Evolutionary conservation across 2,329 filamentous ascomycete genomes (phyloP).

Genomic region (Myriosclerotinia duriaeana): DNA sequence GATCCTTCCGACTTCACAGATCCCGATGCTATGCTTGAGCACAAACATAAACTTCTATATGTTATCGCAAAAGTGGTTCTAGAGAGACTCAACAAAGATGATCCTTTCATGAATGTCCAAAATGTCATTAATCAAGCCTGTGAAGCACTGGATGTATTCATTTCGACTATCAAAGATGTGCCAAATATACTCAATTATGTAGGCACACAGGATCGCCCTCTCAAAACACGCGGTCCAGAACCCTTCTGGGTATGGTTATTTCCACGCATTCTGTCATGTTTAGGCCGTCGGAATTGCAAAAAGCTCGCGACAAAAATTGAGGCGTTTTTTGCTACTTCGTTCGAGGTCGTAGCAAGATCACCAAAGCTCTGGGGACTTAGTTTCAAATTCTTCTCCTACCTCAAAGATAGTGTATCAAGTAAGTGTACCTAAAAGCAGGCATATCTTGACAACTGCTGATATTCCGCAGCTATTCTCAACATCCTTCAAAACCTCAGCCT

Average conservation of each 20-base stretch:
- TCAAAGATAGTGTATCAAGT: slow-evolving; percentile 45
- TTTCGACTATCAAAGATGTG: slow-evolving; percentile 71
- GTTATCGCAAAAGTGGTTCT: slow-evolving; percentile 79
- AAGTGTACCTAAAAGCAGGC: slow-evolving; percentile 25
- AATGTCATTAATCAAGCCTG: slow-evolving; percentile 59
- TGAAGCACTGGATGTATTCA: slow-evolving; percentile 76
- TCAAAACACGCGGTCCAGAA: slow-evolving; percentile 54
- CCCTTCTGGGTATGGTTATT: slow-evolving; percentile 66
- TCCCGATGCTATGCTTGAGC: slow-evolving; percentile 63
- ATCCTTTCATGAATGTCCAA: slow-evolving; percentile 60
- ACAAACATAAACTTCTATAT: slow-evolving; percentile 83
- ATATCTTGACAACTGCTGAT: slow-evolving; percentile 24
- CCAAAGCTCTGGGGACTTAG: slow-evolving; percentile 51
- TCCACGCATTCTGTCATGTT: slow-evolving; percentile 56
- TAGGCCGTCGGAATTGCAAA: slow-evolving; percentile 53
- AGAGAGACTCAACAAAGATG: slow-evolving; percentile 64
- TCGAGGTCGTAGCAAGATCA: slow-evolving; percentile 47
- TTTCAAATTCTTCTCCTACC: slow-evolving; percentile 49
- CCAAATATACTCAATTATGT: slow-evolving; percentile 62
- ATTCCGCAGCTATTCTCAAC: slow-evolving; percentile 30
- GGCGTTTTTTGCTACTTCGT: slow-evolving; percentile 51
- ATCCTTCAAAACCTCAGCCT: slow-evolving; percentile 31
- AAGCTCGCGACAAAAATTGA: slow-evolving; percentile 53
- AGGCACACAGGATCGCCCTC: slow-evolving; percentile 45
- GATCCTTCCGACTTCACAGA: slow-evolving; percentile 49